Evolutionary conservation across 345 rosid genomes (phyloP), one percentile per base, ranked within the genome.

Genomic region (Eucalyptus tenuipes): DNA sequence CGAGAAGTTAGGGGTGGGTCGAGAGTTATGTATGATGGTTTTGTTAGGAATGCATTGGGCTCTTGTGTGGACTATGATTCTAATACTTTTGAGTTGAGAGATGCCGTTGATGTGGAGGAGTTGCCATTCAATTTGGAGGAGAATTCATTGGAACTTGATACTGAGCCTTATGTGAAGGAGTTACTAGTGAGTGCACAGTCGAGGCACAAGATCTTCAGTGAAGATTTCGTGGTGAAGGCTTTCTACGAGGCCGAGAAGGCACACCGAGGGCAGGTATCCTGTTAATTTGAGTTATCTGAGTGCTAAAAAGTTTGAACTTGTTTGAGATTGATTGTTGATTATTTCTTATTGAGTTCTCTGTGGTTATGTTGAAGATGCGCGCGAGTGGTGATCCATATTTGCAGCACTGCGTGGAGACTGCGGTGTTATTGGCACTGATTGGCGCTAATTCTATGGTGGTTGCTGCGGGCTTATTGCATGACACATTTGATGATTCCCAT

Each of bases 341-440:
- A 85, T 55, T 5, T 33, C 20, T 68, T 75, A 52, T 86, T 11
- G 40, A 47, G 4, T 52, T 16, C 27, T 49, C 53, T 87, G 86
- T 75, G 88, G 86, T 86, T 50, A 89, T 81, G 37, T 89, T 91
- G 90, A 86, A 97, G 99, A 93, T 93, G 96, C 96, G 99, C 85
- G 99, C 95, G 1, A 97, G 97, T 92, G 98, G 99, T n/a, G 98
- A 97, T 92, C 99, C 99, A 37, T 97, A 97, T 90, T 88, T 97
- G 94, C 96, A 93, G 90, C 99, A 97, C 93, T 97, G 99, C n/a
- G 94, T 97, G 88, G 99, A 97, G 91, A 97, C 99, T 49, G 99
- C 98, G 5, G 92, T 95, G 90, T 91, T 94, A 85, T 94, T 97
- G 45, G 99, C 99, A 50, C 88, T 44, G 57, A 94, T 95, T 66